Base-by-base conservation (phyloP, 2,329 filamentous ascomycete genomes). In the Xylariaceae sp. region DNA sequence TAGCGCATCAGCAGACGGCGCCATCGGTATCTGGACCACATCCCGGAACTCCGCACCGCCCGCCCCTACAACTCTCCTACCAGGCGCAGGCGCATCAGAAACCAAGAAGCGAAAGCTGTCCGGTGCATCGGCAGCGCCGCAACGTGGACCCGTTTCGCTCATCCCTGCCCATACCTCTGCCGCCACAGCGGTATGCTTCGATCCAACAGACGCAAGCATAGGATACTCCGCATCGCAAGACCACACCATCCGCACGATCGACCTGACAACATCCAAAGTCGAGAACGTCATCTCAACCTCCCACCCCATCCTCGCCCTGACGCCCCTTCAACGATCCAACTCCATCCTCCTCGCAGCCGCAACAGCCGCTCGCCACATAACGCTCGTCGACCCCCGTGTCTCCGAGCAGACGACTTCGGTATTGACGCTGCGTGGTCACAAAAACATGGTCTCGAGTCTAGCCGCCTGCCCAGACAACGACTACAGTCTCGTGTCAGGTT, bases 201-300 rank as follows among this genome's bases (percentile, higher is more conserved):
- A 96, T 71, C 87, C 87, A 5, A 79, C 83, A 48, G 93, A 97
- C 71, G 73, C 85, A 11, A 96, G 90, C 13, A 90, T 97, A 39
- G 93, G 89, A 43, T 97, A 99, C 77, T 93, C 90, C 1, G 84
- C 86, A 18, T 96, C 91, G 16, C 88, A 89, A 74, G 95, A 99
- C 74, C 92, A 96, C 76, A 89, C 89, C 1, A 77, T 97, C 61
- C 87, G 87, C 58, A 97, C 94, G 0, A 88, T 96, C 74, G 94
- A 99, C 74, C 80, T 99, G 43, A 86, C 91, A 0, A 97, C 93
- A 1, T 79, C 83, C 49, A 76, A 78, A 28, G 82, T 89, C 53
- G 90, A 97, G 40, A 89, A 90, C 66, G 90, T 89, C 4, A 80
- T 94, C 51, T 88, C 89, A 1, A 94, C 91, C 0, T 84, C 89